A percentile compares a stretch with the other conserved stretches of the same genome.
Conservation (phyloP, 371 early-diverging fungal genomes). For the Mortierella sp. region DNA sequence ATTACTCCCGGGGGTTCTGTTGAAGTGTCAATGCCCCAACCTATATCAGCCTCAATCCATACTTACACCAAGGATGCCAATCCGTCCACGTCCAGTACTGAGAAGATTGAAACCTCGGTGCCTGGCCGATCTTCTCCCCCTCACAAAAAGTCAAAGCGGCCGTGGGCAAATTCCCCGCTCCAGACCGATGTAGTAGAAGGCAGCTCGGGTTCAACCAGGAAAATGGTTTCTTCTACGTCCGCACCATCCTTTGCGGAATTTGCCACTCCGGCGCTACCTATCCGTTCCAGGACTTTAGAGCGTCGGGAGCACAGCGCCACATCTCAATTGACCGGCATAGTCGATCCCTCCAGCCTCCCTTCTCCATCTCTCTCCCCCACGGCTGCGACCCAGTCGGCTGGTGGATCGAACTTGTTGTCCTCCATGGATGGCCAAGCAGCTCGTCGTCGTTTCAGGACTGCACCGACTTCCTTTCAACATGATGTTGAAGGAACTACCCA, state of each 20-base stretch:
- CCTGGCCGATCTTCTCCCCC: conserved; percentile 46
- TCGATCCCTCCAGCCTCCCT: conserved; percentile 57
- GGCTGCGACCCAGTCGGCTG: conserved; percentile 31
- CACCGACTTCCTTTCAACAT: conserved; percentile 32
- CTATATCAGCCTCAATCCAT: conserved; percentile 2
- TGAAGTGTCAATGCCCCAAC: conserved; percentile 33
- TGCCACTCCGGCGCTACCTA: conserved; percentile 34
- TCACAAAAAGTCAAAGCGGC: conserved; percentile 52
- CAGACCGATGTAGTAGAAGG: conserved; percentile 4
- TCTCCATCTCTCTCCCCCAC: conserved; percentile 60
- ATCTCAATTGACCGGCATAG: conserved; percentile 36
- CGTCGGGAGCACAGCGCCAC: conserved; percentile 27
- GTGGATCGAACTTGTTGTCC: conserved; percentile 13
- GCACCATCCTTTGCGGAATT: conserved; percentile 48
- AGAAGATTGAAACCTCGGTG: conserved; percentile 17
- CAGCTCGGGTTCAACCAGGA: conserved; percentile 7
- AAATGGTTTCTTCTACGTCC: conserved; percentile 36
- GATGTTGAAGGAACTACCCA: conserved; percentile 7
- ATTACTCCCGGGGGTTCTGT: conserved; percentile 49
- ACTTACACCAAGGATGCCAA: conserved; percentile 1
- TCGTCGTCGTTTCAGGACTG: conserved; percentile 45
- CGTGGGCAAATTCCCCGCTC: conserved; percentile 31
- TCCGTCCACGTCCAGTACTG: not conserved
- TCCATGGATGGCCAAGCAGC: conserved; percentile 14
- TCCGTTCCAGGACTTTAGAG: conserved; percentile 25